A percentile compares a stretch with the other conserved stretches of the same genome.
phyloP scores from a whole-genome alignment of 495 filamentous ascomycete genomes.

The Penicillium coprophilum region DNA sequence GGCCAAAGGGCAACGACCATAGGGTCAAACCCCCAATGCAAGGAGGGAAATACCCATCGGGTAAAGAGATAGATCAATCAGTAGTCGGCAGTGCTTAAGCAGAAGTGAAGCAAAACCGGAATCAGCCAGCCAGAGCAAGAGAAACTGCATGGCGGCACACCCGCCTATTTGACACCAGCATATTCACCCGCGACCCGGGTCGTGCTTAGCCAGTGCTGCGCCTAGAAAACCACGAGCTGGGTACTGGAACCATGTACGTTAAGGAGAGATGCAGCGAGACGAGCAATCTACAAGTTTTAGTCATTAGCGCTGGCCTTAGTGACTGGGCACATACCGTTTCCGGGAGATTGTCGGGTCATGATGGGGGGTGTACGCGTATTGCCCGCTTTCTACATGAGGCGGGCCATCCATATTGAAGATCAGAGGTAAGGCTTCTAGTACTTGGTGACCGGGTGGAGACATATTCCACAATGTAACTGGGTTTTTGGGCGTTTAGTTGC shows the following conservation, averaged over 20 bases:
- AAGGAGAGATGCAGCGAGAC: not conserved
- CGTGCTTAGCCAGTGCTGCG: not conserved
- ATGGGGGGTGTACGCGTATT: not conserved
- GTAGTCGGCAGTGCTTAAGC: not conserved
- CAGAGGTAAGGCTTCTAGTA: not conserved
- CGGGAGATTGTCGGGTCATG: not conserved
- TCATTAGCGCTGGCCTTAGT: not conserved
- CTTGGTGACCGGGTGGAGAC: not conserved
- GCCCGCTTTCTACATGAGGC: not conserved
- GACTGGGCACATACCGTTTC: too few species aligned
- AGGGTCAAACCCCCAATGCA: not conserved
- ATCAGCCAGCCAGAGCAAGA: slow-evolving; percentile 7
- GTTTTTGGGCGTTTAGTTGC: not conserved
- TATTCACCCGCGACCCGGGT: slow-evolving; percentile 3
- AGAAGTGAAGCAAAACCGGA: not conserved
- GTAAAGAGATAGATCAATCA: slow-evolving; percentile 1
- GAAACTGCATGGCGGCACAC: not conserved
- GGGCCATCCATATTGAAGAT: not conserved
- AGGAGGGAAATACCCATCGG: not conserved
- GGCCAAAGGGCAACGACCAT: not conserved
- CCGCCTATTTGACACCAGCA: not conserved
- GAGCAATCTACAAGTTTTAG: not conserved
- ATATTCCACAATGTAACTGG: too few species aligned
- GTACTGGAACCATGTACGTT: not conserved
- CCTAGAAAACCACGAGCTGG: not conserved